These are phyloP conservation scores for Nidula niveotomentosa DNA, from an alignment of 1,284 basidiomycete genomes.

Conservation along the genomic window DNA sequence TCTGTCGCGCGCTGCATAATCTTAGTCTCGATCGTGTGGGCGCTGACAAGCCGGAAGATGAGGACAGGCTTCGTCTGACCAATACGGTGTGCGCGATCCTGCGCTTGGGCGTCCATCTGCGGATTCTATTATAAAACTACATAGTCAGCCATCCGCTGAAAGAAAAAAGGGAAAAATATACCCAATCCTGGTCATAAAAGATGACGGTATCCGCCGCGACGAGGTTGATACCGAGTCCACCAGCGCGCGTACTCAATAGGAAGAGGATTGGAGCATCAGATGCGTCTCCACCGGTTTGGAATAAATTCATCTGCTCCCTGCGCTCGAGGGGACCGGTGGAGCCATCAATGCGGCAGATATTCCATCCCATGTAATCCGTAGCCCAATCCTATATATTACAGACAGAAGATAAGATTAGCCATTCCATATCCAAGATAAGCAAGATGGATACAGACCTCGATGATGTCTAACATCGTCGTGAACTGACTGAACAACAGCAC, in stretches of 20 bases:
- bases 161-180: conserved; percentile 31
- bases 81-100: conserved; percentile 94
- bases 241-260: conserved; percentile 89
- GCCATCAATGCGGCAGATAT: conserved; percentile 91
- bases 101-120: conserved; percentile 95
- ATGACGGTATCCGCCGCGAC: conserved; percentile 94
- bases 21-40: conserved; percentile 89
- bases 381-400: conserved; percentile 74
- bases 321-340: conserved; percentile 76
- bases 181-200: conserved; percentile 96
- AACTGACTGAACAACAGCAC: conserved; percentile 96
- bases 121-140: conserved; percentile 64
- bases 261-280: conserved; percentile 79
- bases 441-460: conserved; percentile 57
- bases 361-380: conserved; percentile 75
- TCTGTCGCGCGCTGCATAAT: conserved; percentile 89
- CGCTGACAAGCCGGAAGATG: conserved; percentile 85
- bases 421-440: too few relatives aligned
- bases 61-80: conserved; percentile 90
- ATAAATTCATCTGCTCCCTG: conserved; percentile 82
- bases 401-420: too few relatives aligned
- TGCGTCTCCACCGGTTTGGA: conserved; percentile 75
- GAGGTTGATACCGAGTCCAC: conserved; percentile 91
- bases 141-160: neutral
- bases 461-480: conserved; percentile 94